A percentile compares a stretch with the other conserved stretches of the same genome.
Evolutionary conservation across 139 green algal species (phyloP).

Genomic region (Spirogloea muscicola): DNA sequence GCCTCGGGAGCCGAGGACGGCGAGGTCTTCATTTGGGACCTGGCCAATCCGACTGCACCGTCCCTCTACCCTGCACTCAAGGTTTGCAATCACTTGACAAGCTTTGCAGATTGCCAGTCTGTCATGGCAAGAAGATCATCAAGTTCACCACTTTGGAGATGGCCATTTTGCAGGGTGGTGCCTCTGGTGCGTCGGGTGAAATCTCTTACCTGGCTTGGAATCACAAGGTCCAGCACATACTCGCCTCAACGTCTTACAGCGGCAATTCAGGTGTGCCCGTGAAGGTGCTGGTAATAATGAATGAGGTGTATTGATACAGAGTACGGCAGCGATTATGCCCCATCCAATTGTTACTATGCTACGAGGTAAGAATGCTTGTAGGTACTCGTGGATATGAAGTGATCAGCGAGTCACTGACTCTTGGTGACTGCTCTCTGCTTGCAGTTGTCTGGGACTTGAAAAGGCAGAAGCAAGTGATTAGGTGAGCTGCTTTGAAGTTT

Average conservation of each 20-base stretch:
- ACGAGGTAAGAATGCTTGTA: too few relatives aligned
- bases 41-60: conserved; percentile 73
- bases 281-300: not conserved
- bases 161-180: too few relatives aligned
- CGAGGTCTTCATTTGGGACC: conserved; percentile 95
- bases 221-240: conserved; percentile 91
- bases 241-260: conserved; percentile 71
- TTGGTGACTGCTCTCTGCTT: too few relatives aligned
- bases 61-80: conserved; percentile 3
- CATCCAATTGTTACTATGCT: too few relatives aligned
- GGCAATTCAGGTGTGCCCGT: conserved; percentile 41
- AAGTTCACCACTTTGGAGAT: not conserved
- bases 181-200: conserved; percentile 54
- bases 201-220: conserved; percentile 91
- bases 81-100: too few relatives aligned
- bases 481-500: conserved; percentile 59
- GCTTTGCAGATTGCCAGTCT: too few relatives aligned
- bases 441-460: conserved; percentile 95
- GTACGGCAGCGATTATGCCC: not conserved
- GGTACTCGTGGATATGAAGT: too few relatives aligned
- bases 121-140: not conserved
- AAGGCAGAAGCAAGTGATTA: conserved; percentile 84
- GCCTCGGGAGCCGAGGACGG: conserved; percentile 83
- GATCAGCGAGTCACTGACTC: too few relatives aligned
- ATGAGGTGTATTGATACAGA: not conserved